These are phyloP conservation scores for Diaporthe aspalathi DNA, from an alignment of 2,329 filamentous ascomycete genomes.

Conservation along the genomic window DNA sequence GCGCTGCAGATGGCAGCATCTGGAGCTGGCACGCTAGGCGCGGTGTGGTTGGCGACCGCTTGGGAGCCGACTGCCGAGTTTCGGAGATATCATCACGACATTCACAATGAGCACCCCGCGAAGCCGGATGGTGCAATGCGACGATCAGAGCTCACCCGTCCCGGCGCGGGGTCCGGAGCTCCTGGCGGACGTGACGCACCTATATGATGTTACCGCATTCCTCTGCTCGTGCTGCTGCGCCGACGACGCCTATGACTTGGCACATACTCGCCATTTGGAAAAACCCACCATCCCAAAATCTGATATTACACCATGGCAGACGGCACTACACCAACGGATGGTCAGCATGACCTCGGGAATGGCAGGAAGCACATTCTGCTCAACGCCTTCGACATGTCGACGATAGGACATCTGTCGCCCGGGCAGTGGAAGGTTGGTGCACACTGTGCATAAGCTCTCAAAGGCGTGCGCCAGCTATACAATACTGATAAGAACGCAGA, in stretches of 20 bases:
- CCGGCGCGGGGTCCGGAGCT: slow-evolving; percentile 18
- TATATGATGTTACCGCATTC: slow-evolving; percentile 2
- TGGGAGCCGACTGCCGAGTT: slow-evolving; percentile 30
- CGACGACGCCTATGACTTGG: neutral
- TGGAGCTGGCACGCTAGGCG: neutral
- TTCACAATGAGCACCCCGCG: slow-evolving; percentile 15
- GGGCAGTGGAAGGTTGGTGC: slow-evolving; percentile 72
- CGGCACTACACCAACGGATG: neutral
- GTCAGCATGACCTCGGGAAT: slow-evolving; percentile 36
- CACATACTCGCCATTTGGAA: neutral
- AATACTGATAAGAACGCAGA: slow-evolving; percentile 50
- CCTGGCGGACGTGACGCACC: neutral
- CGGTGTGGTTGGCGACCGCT: slow-evolving; percentile 6
- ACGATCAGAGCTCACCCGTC: neutral
- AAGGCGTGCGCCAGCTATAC: too few species aligned
- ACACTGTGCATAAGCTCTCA: neutral
- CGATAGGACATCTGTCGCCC: slow-evolving; percentile 71
- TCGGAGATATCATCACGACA: slow-evolving; percentile 30
- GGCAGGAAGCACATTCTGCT: slow-evolving; percentile 67
- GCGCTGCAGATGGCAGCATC: slow-evolving; percentile 26
- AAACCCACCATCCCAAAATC: too few species aligned
- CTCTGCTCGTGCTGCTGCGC: neutral
- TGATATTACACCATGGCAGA: slow-evolving; percentile 19
- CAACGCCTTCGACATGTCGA: slow-evolving; percentile 76
- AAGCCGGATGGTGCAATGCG: slow-evolving; percentile 6